Percentiles rank a stretch among this genome's conserved stretches.
These are phyloP conservation scores for Fusarium domesticum DNA, from an alignment of 2,329 filamentous ascomycete species.

Conservation along the genomic window DNA sequence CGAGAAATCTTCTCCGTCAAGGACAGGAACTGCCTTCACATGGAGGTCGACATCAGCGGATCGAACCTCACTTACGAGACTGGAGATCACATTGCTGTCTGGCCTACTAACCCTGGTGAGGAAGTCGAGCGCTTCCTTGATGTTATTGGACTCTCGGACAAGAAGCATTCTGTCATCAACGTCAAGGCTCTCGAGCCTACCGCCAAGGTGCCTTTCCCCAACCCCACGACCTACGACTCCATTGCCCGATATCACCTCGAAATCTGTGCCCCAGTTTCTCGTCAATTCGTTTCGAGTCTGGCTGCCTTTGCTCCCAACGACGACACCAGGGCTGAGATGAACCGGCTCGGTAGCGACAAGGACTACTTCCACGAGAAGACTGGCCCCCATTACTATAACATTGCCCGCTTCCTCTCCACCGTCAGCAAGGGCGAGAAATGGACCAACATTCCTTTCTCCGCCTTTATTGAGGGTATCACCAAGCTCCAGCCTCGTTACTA, in stretches of 20 bases:
- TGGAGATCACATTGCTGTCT: constrained; percentile 94
- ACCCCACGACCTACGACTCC: constrained; percentile 93
- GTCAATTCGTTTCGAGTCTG: constrained; percentile 86
- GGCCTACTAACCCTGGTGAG: constrained; percentile 91
- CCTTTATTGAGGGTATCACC: constrained; percentile 87
- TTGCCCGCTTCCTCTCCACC: constrained; percentile 76
- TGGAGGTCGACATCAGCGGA: constrained; percentile 88
- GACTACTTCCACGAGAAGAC: constrained; percentile 92
- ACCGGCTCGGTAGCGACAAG: constrained; percentile 85
- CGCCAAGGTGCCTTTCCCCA: constrained; percentile 95
- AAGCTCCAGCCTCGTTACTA: constrained; percentile 99
- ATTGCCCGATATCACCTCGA: constrained; percentile 95
- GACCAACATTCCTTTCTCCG: constrained; percentile 85
- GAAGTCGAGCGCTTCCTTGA: constrained; percentile 89
- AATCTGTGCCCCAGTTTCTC: constrained; percentile 90
- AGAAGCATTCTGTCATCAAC: constrained; percentile 77
- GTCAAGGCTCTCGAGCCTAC: constrained; percentile 93
- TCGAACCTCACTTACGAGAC: constrained; percentile 93
- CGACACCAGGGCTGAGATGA: constrained; percentile 79
- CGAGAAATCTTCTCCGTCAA: constrained; percentile 84
- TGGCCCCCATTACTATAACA: constrained; percentile 78
- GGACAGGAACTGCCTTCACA: constrained; percentile 91
- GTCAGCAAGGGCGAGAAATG: constrained; percentile 74
- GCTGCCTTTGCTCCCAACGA: constrained; percentile 89
- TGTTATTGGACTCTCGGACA: constrained; percentile 70